Evolutionary conservation across 1,284 basidiomycete species (phyloP).

Genomic region (Abortiporus biennis): DNA sequence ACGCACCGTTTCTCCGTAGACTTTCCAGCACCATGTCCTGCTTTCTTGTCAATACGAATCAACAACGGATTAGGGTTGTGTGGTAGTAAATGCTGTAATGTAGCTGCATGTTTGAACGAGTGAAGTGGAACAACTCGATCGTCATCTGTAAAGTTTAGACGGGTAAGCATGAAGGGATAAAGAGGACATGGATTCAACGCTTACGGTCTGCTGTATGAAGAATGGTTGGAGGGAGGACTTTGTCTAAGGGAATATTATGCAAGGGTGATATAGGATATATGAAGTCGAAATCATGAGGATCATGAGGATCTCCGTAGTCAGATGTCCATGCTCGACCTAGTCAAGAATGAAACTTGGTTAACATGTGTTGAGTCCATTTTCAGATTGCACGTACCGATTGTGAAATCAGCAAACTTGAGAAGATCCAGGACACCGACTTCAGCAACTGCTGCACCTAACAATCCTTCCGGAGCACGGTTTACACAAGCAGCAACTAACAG

Average conservation of each 20-base stretch:
- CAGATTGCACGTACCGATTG: neutral
- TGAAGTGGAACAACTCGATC: conserved; percentile 80
- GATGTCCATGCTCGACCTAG: conserved; percentile 78
- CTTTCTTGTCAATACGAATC: conserved; percentile 72
- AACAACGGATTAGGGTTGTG: conserved; percentile 66
- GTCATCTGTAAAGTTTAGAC: conserved; percentile 47
- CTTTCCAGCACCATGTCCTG: conserved; percentile 79
- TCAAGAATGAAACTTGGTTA: neutral
- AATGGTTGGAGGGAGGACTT: conserved; percentile 58
- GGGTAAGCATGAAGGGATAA: neutral
- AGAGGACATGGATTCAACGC: conserved; percentile 21
- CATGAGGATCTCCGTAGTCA: conserved; percentile 79
- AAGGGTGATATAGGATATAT: conserved; percentile 74
- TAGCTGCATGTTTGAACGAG: conserved; percentile 76
- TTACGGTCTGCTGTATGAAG: conserved; percentile 75
- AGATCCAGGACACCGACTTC: conserved; percentile 83
- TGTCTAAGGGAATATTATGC: conserved; percentile 64
- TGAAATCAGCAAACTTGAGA: conserved; percentile 48
- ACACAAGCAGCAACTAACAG: conserved; percentile 75
- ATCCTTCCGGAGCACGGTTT: conserved; percentile 73
- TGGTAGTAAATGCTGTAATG: conserved; percentile 59
- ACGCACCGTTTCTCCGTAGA: conserved; percentile 65
- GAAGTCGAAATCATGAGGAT: conserved; percentile 76
- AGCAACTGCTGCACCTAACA: conserved; percentile 75
- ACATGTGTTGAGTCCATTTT: neutral